Conservation (phyloP, 352 stramenopile species). For the Globisporangium canariense region DNA sequence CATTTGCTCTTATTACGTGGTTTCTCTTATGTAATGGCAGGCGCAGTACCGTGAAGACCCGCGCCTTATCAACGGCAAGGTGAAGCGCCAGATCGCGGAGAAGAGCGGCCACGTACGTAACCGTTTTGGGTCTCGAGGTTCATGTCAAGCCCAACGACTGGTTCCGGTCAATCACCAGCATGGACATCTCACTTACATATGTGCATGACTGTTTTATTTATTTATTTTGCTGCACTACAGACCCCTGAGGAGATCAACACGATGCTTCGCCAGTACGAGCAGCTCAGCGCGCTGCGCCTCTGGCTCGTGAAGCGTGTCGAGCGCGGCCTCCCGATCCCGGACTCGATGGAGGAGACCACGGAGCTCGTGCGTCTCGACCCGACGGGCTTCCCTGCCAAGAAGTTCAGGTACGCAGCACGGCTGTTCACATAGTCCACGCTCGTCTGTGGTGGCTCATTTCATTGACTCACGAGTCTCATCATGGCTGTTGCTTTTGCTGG, state of each 20-base stretch:
- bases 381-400: conserved; percentile 81
- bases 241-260: conserved; percentile 85
- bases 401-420: conserved; percentile 55
- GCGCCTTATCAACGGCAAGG: conserved; percentile 78
- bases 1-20: neutral
- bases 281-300: conserved; percentile 64
- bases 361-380: conserved; percentile 78
- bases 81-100: conserved; percentile 79
- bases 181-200: neutral
- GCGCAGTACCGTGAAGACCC: conserved; percentile 67
- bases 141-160: neutral
- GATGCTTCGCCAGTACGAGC: conserved; percentile 83
- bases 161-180: too few species aligned
- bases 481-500: conserved; percentile 5
- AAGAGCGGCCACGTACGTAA: conserved; percentile 69
- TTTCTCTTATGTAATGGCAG: conserved; percentile 19
- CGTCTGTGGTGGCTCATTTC: neutral
- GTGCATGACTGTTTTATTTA: neutral
- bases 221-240: conserved; percentile 20
- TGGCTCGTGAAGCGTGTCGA: conserved; percentile 84
- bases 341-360: conserved; percentile 75
- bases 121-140: neutral
- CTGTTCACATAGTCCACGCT: neutral
- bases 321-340: conserved; percentile 63
- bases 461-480: neutral